Evolutionary conservation across 2,329 filamentous ascomycete species (phyloP), one percentile per base, ranked within the genome.

Genomic region (Fusarium tuaranense): DNA sequence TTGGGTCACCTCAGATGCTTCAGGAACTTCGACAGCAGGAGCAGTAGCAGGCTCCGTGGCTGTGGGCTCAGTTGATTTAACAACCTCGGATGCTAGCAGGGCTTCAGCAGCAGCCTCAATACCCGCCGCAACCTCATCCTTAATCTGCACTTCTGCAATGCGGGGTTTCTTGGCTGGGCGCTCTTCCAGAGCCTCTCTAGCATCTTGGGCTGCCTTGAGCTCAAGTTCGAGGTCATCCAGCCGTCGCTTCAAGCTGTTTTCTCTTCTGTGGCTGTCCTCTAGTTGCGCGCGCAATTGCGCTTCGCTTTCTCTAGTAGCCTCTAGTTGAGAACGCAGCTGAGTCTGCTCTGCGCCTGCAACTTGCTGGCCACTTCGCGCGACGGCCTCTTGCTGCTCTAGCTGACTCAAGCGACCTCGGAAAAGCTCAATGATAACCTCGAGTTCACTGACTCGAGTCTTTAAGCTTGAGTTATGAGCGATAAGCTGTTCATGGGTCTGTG

Each of bases 391-490:
- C 76, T 92, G 90, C 81, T 97, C 94, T 14, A 97, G 87, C 80
- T 97, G 93, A 88, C 81, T 91, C 83, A 98, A 91, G 13, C 93
- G 90, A 41, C 92, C 92, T 61, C 92, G 88, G 82, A 95, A 95
- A 53, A 95, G 87, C 80, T 94, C 93, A 79, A 95, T 98, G 86
- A 99, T 98, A 63, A 99, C 90, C 81, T 99, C 97, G 27, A 99
- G 89, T 83, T 99, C 97, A 77, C 93, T 97, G 38, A 99, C 96
- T 48, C 97, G 92, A 1, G 97, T 99, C 85, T 97, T 97, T n/a
- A 98, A 88, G 61, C 92, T 93, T 7, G 94, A 94, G 82, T 97
- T 98, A 71, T 92, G 90, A 2, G 93, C 92, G 63, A 95, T 87
- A 27, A 97, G 89, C 70, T 94, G 92, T 80, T 98, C 94, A 81